These are phyloP conservation scores for Colletotrichum chlorophyti DNA, from an alignment of 2,329 filamentous ascomycete species.

Conservation along the genomic window DNA sequence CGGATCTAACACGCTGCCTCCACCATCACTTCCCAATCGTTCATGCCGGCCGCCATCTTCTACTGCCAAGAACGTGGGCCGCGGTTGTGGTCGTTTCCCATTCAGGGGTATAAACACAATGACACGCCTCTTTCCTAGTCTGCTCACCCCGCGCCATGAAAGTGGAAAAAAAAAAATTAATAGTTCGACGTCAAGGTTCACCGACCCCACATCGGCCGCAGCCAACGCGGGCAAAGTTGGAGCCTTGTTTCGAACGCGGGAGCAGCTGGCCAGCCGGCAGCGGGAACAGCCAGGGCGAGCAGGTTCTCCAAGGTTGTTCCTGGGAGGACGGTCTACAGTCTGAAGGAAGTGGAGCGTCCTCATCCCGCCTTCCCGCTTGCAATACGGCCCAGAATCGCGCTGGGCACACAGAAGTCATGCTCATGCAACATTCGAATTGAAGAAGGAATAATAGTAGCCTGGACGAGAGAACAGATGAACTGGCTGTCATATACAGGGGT, in stretches of 20 bases:
- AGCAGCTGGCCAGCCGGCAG: constrained; percentile 8
- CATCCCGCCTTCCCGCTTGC: too few species aligned
- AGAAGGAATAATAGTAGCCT: too few species aligned
- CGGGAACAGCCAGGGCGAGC: neutral
- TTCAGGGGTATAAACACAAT: constrained; percentile 1
- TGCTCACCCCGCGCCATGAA: too few species aligned
- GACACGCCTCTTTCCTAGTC: too few species aligned
- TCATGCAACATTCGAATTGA: too few species aligned
- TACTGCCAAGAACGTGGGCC: constrained; percentile 2
- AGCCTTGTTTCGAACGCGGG: constrained; percentile 22
- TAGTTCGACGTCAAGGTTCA: constrained; percentile 15
- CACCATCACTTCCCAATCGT: neutral
- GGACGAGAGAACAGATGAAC: neutral
- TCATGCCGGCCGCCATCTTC: neutral
- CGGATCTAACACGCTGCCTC: neutral
- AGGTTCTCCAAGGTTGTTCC: constrained; percentile 17
- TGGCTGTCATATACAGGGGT: too few species aligned
- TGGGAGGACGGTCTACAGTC: constrained; percentile 1
- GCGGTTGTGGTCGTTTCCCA: too few species aligned
- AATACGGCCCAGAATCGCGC: too few species aligned
- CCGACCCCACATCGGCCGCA: constrained; percentile 47
- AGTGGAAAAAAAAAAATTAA: neutral
- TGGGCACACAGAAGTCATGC: too few species aligned
- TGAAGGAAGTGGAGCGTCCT: constrained; percentile 11
- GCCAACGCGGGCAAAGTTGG: constrained; percentile 23